phyloP scores from a whole-genome alignment of 2,329 filamentous ascomycete genomes.

The Ceratocystis ficicola region DNA sequence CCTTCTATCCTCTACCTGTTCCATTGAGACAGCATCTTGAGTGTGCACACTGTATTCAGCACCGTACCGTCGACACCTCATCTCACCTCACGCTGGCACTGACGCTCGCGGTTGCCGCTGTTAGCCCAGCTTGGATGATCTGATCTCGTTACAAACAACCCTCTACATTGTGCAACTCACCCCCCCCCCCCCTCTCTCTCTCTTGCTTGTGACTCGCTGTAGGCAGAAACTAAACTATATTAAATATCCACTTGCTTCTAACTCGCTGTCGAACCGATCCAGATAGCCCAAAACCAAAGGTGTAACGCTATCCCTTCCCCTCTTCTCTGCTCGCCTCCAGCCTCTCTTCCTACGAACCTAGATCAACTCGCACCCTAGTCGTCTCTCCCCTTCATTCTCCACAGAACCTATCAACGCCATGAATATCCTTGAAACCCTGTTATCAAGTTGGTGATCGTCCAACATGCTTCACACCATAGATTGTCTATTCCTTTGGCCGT shows the following conservation, averaged over 20 bases:
- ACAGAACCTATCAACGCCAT: slow-evolving; percentile 13
- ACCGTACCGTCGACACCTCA: background rate
- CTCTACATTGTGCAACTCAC: background rate
- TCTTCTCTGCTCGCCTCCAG: background rate
- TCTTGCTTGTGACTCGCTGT: background rate
- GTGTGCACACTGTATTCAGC: background rate
- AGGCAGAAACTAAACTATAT: no score
- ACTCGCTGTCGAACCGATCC: background rate
- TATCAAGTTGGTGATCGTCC: background rate
- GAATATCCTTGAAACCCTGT: background rate
- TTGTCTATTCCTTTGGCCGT: background rate
- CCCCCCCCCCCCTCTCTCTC: background rate
- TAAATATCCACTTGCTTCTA: no score
- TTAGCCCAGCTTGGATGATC: background rate
- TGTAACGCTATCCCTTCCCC: background rate
- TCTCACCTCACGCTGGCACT: background rate
- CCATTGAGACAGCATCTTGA: background rate
- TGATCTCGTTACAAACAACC: background rate
- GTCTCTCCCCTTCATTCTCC: background rate
- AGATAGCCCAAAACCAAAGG: background rate
- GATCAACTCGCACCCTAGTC: background rate
- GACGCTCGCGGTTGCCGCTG: background rate
- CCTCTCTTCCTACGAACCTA: background rate
- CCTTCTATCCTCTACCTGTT: no score
- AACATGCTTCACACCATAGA: background rate